These are phyloP conservation scores for Solanum pinnatisectum DNA, from an alignment of 257 asterid species.

Conservation along the genomic window DNA sequence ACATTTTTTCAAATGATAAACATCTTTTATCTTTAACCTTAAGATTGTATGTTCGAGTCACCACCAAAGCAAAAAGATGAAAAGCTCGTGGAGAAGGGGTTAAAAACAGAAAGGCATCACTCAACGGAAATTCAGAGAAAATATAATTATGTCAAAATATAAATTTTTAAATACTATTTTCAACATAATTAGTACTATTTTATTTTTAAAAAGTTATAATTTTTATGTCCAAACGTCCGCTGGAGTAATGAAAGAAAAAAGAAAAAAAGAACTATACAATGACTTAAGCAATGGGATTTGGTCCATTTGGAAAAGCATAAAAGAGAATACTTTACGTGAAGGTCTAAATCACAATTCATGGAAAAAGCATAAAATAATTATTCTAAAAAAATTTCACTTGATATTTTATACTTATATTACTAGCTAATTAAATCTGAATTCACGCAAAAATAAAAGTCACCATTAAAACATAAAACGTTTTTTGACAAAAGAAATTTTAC, in stretches of 20 bases:
- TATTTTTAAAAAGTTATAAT: neutral
- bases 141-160: neutral
- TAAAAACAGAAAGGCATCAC: neutral
- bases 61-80: too few relatives aligned
- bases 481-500: too few relatives aligned
- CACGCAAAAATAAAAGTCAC: too few relatives aligned
- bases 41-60: too few relatives aligned
- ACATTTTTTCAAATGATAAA: too few relatives aligned
- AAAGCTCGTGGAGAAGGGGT: neutral
- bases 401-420: neutral
- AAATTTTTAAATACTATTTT: neutral
- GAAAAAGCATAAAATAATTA: neutral
- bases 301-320: neutral
- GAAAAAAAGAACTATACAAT: too few relatives aligned
- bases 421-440: neutral
- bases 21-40: rapidly evolving
- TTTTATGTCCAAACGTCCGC: neutral
- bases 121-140: neutral
- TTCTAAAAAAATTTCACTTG: neutral
- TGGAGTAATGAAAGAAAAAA: neutral
- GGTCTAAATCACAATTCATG: neutral
- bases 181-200: too few relatives aligned
- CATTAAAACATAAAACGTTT: too few relatives aligned
- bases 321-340: neutral
- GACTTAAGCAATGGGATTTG: neutral